Evolutionary conservation across 1,284 basidiomycete genomes (phyloP).

Genomic region (Fomitopsis betulina): DNA sequence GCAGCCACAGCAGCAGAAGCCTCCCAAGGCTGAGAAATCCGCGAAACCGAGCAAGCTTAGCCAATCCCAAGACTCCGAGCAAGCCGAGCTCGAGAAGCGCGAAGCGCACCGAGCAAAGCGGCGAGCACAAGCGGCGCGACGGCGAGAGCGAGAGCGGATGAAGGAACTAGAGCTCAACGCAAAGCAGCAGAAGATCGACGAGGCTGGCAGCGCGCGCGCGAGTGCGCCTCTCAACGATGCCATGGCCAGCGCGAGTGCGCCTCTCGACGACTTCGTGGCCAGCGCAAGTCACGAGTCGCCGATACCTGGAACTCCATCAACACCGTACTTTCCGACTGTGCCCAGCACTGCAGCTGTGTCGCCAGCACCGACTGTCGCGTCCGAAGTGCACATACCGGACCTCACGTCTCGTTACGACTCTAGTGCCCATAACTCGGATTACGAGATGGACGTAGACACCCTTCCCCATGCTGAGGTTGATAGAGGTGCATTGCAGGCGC

Average conservation of each 20-base stretch:
- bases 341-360: conserved; percentile 23
- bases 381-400: conserved; percentile 32
- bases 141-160: conserved; percentile 19
- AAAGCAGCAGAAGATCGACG: conserved; percentile 13
- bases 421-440: conserved; percentile 31
- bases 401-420: conserved; percentile 19
- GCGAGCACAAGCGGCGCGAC: conserved; percentile 21
- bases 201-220: conserved; percentile 11
- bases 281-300: conserved; percentile 5
- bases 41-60: not conserved
- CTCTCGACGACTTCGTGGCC: conserved; percentile 5
- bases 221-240: conserved; percentile 13
- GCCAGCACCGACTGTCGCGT: conserved; percentile 45
- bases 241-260: not conserved
- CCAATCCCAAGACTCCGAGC: conserved; percentile 7
- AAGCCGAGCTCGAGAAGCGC: conserved; percentile 15
- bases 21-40: not conserved
- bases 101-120: conserved; percentile 24
- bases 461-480: conserved; percentile 19
- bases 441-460: conserved; percentile 19
- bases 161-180: conserved; percentile 10
- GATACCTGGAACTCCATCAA: conserved; percentile 8
- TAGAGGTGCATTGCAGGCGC: not conserved
- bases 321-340: conserved; percentile 6
- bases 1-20: not conserved